These are phyloP conservation scores for Oryza nivara DNA, from an alignment of 176 grass and related monocot genomes.

Conservation along the genomic window DNA sequence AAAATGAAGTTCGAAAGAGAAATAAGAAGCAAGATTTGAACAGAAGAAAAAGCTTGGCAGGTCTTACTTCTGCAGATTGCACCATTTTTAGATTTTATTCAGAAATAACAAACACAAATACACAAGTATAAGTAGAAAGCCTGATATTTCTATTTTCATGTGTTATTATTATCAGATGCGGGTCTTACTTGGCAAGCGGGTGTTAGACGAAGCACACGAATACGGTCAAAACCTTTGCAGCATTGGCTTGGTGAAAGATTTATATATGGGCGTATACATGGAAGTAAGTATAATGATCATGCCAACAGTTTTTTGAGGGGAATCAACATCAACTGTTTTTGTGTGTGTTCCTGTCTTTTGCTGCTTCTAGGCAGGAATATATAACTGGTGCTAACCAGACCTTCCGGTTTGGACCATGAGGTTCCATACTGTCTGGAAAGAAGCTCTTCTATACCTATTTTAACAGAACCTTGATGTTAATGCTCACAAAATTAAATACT, in stretches of 20 bases:
- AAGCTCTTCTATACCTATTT: not conserved
- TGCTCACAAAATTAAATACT: not conserved
- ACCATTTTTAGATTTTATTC: constrained; percentile 34
- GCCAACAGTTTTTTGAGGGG: not conserved
- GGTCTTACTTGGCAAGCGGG: constrained; percentile 64
- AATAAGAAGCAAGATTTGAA: constrained; percentile 46
- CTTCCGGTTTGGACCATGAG: not conserved
- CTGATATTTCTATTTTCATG: constrained; percentile 35
- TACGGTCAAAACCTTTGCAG: constrained; percentile 62
- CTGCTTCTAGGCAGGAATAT: not conserved
- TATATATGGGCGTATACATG: constrained; percentile 69
- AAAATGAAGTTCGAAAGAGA: constrained; percentile 48
- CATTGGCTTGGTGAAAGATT: constrained; percentile 83
- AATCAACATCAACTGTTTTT: constrained; percentile 7
- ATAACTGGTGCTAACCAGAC: not conserved
- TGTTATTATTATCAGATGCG: constrained; percentile 46
- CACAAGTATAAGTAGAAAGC: constrained; percentile 32
- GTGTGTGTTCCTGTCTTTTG: constrained; percentile 3
- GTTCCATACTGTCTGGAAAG: not conserved
- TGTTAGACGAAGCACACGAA: constrained; percentile 79
- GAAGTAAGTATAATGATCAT: constrained; percentile 58
- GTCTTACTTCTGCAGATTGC: constrained; percentile 49
- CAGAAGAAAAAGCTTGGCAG: constrained; percentile 59
- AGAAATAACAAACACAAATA: not conserved
- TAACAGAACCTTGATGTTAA: not conserved